A percentile compares a stretch with the other conserved stretches of the same genome.
These are phyloP conservation scores for Camellia lanceoleosa DNA, from an alignment of 148 eudicot species.

Conservation along the genomic window DNA sequence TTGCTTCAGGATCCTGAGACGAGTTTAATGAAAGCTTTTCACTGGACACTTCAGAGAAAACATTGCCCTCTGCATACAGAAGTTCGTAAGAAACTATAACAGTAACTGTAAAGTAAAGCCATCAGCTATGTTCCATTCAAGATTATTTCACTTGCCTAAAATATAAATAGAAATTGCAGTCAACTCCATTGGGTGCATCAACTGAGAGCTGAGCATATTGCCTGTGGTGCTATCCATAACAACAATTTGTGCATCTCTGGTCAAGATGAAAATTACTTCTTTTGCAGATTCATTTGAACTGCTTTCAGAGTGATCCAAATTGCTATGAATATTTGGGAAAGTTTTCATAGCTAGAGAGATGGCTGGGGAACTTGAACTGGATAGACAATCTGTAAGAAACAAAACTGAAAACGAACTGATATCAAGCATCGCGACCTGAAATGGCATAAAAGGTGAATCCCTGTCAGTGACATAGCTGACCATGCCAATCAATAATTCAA, in stretches of 20 bases:
- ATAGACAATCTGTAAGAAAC: slow-evolving; percentile 53
- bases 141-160: slow-evolving; percentile 57
- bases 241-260: slow-evolving; percentile 49
- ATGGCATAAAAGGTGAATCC: slow-evolving; percentile 19
- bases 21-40: slow-evolving; percentile 26
- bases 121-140: slow-evolving; percentile 8
- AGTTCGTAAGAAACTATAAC: slow-evolving; percentile 14
- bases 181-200: slow-evolving; percentile 37
- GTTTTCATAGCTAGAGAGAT: slow-evolving; percentile 48
- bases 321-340: slow-evolving; percentile 25
- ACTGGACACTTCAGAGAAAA: slow-evolving; percentile 42
- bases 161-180: slow-evolving; percentile 65
- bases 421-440: slow-evolving; percentile 80
- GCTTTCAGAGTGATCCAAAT: slow-evolving; percentile 37
- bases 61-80: slow-evolving; percentile 49
- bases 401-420: slow-evolving; percentile 52
- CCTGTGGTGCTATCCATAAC: slow-evolving; percentile 61
- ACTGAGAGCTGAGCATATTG: slow-evolving; percentile 45
- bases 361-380: slow-evolving; percentile 50
- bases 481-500: background rate
- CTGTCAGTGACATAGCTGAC: slow-evolving; percentile 2
- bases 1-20: slow-evolving; percentile 39
- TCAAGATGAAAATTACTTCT: slow-evolving; percentile 51
- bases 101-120: background rate
- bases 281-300: slow-evolving; percentile 30